Conservation (phyloP, 164 flowering plant genomes). For the Cinnamomum micranthum region DNA sequence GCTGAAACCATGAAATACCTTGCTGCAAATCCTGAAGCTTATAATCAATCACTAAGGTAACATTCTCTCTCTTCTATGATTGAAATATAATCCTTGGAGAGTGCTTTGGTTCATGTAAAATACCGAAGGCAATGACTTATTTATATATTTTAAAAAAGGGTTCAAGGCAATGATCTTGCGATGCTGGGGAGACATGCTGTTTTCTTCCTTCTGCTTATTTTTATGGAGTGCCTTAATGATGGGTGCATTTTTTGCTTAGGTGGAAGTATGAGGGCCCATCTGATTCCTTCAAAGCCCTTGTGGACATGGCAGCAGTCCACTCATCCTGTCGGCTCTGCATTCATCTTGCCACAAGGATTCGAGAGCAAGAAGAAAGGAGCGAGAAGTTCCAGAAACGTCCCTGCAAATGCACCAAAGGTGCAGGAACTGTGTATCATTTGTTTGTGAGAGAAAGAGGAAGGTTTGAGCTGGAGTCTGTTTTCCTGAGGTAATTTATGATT, state of each 20-base stretch:
- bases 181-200: neutral
- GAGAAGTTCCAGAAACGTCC: conserved; percentile 61
- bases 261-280: conserved; percentile 98
- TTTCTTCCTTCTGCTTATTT: neutral
- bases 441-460: conserved; percentile 93
- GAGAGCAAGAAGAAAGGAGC: conserved; percentile 60
- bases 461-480: conserved; percentile 81
- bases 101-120: neutral
- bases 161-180: neutral
- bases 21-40: conserved; percentile 61
- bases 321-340: conserved; percentile 98
- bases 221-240: neutral
- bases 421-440: conserved; percentile 67
- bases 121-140: too few species aligned
- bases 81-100: neutral
- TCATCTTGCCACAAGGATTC: conserved; percentile 67
- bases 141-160: too few species aligned
- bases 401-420: conserved; percentile 79
- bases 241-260: conserved; percentile 31
- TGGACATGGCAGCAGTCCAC: conserved; percentile 99
- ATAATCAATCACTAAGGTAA: conserved; percentile 66
- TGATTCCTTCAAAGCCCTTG: conserved; percentile 95
- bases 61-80: conserved; percentile 5
- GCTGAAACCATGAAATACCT: conserved; percentile 40
- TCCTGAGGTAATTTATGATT: conserved; percentile 55